phyloP scores from a whole-genome alignment of 2,329 filamentous ascomycete species.

The Ophiostoma piceae region DNA sequence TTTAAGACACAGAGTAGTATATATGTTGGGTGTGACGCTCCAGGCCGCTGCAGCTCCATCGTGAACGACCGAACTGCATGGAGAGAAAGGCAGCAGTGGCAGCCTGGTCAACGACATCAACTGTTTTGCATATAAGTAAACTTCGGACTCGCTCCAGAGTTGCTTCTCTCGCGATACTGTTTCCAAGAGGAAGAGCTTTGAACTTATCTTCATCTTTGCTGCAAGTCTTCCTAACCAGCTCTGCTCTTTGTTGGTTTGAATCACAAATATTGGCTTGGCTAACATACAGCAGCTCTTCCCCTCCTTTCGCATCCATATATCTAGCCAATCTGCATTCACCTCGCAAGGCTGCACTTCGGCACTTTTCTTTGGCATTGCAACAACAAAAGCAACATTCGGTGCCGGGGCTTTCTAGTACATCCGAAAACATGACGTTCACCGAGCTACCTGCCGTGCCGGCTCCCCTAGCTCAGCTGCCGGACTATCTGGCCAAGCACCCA shows the following conservation, averaged over 20 bases:
- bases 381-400: background rate
- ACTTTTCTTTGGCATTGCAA: background rate
- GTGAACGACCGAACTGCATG: background rate
- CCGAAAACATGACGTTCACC: background rate
- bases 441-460: conserved; percentile 42
- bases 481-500: conserved; percentile 52
- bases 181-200: background rate
- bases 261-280: background rate
- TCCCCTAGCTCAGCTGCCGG: conserved; percentile 42
- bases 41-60: background rate
- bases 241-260: background rate
- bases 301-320: background rate
- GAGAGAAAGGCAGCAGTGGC: background rate
- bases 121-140: background rate
- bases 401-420: background rate
- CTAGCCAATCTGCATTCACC: background rate
- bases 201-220: background rate
- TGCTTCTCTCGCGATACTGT: background rate
- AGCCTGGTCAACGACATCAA: conserved; percentile 1
- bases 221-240: background rate
- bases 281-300: background rate
- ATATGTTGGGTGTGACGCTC: background rate
- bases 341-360: background rate
- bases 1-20: background rate
- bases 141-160: background rate